Evolutionary conservation across 768 basidiomycete genomes (phyloP), one percentile per base, ranked within the genome.

Genomic region (Boletus barrowsii): DNA sequence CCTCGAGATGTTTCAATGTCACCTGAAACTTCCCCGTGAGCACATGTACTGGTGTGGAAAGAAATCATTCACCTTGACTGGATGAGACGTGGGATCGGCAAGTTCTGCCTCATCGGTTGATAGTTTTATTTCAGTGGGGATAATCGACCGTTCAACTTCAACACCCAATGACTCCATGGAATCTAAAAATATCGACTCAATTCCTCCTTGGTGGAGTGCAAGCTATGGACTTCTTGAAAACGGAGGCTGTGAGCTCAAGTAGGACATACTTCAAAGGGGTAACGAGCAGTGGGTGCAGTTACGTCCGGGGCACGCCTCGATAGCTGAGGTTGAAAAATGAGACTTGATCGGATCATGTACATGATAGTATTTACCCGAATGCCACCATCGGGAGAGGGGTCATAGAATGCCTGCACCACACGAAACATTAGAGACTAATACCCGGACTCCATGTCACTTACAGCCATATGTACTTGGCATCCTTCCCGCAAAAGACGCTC

Each of bases 391-490:
- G 78, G 67, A 26, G 77, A 73, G 3, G 88, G 88, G 59, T 88
- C 84, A 60, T 90, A 90, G 67, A 90, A 89, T 4, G 88, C 83
- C 88, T 90, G 49, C 5, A 24, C 15, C 47, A 42, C 20, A 53
- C 2, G n/a, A 42, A 14, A 9, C 22, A 14, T 55, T 26, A 42
- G 41, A 14, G 20, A 33, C 2, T 2, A 17, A 32, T n/a, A 39
- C 44, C 17, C 22, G 10, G 5, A 35, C 20, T 4, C 18, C 17
- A 57, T 41, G 24, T 30, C 33, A 67, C 81, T 59, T 62, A 89
- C 88, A 33, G 84, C 83, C 69, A 81, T 76, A 53, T 87, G 79
- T 72, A 91, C 75, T 51, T 84, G 83, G 58, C 80, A 81, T 9
- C 79, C 86, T 64, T 87, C 79, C 20, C 68, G 73, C 26, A 89